Evolutionary conservation across 495 filamentous ascomycete species (phyloP), one percentile per base, ranked within the genome.

Genomic region (Penicillium waksmanii): DNA sequence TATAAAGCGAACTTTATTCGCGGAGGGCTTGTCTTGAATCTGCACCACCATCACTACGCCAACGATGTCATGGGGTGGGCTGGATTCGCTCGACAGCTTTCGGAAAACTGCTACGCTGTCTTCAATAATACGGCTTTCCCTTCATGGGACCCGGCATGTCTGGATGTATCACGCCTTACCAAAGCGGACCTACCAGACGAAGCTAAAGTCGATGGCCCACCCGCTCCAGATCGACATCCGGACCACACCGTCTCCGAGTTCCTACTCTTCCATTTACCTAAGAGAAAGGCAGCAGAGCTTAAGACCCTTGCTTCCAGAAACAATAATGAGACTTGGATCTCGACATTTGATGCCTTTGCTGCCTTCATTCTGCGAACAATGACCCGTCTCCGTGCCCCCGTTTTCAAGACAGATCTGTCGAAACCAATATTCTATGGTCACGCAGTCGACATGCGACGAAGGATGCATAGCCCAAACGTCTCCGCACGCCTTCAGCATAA

Each of bases 51-150:
- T 56, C 78, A 82, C 56, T 78, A 73, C 55, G 54, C 72, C 53
- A 76, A 76, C 56, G 77, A 80, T 55, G 65, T 79, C 5, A 77
- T 76, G 71, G 77, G 73, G 9, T 77, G 73, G 71, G 67, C 74
- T n/a, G 61, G 70, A 11, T 66, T 76, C 21, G 53, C 66, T 0
- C 68, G 74, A 27, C 77, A 80, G 48, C 66, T 80, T 13, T 77
- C 77, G 9, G 77, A 80, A 35, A 77, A 80, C 60, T 80, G 76
- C 61, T 56, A 56, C 27, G 62, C 77, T 15, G 65, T 75, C 34
- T 11, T 67, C 19, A 68, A 73, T 40, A 38, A 67, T 6, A 74
- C 71, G 12, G 48, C 17, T 2, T 62, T 69, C 17, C 77, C 76
- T 1, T 25, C 51, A 17, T 81, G 74, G 75, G 71, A 77, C 21